These are phyloP conservation scores for Henckelia pumila DNA, from an alignment of 257 asterid species.

Conservation along the genomic window DNA sequence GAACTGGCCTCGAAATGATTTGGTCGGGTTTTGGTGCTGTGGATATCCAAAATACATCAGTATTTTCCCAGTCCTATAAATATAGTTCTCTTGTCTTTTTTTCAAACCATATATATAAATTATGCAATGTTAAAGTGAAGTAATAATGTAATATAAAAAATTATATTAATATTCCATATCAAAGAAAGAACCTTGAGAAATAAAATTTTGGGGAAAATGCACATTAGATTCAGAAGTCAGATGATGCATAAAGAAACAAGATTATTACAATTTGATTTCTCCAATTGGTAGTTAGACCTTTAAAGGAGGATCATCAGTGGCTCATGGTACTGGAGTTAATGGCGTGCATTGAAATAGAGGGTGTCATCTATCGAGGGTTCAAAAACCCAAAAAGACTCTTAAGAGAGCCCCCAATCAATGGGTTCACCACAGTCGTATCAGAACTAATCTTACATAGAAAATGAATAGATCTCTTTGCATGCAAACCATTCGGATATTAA, in stretches of 20 bases:
- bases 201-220: too few species aligned
- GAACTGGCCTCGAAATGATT: constrained; percentile 6
- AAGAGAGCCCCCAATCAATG: constrained; percentile 2
- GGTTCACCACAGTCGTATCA: too few species aligned
- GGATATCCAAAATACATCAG: too few species aligned
- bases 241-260: neutral
- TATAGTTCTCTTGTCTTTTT: too few species aligned
- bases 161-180: too few species aligned
- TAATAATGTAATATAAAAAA: too few species aligned
- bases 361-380: neutral
- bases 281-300: neutral
- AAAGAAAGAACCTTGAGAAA: too few species aligned
- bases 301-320: neutral
- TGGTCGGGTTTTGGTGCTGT: neutral
- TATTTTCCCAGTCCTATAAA: too few species aligned
- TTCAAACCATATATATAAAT: too few species aligned
- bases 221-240: neutral
- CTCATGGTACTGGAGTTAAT: constrained; percentile 9
- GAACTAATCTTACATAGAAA: neutral
- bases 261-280: neutral
- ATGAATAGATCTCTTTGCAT: neutral
- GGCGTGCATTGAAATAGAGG: neutral
- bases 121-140: too few species aligned
- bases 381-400: constrained; percentile 12
- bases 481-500: too few species aligned